Evolutionary conservation across 2,329 filamentous ascomycete species (phyloP).

Genomic region (Aaosphaeria arxii): DNA sequence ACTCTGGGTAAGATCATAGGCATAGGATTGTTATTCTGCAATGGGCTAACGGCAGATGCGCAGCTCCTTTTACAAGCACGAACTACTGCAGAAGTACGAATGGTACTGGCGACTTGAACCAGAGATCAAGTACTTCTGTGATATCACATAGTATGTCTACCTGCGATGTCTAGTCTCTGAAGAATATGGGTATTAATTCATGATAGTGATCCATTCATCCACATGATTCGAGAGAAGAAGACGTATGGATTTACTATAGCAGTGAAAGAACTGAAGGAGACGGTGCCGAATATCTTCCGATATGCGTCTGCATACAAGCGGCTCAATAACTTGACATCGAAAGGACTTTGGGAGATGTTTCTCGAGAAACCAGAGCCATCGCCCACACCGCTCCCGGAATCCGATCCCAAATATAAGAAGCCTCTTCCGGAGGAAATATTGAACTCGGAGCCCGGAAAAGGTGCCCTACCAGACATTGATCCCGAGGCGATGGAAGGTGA

Average conservation of each 20-base stretch:
- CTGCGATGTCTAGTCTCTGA: neutral
- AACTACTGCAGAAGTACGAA: conserved; percentile 91
- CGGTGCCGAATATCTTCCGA: conserved; percentile 96
- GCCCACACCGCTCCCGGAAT: conserved; percentile 54
- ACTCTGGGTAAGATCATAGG: conserved; percentile 71
- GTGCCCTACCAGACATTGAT: conserved; percentile 76
- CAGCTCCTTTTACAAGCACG: conserved; percentile 87
- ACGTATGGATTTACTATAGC: conserved; percentile 99
- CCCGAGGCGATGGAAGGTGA: conserved; percentile 95
- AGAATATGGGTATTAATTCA: conserved; percentile 26
- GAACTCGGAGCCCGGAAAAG: conserved; percentile 68
- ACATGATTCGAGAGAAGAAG: conserved; percentile 93
- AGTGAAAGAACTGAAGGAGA: conserved; percentile 96
- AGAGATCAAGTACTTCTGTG: conserved; percentile 99
- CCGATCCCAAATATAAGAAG: conserved; percentile 64
- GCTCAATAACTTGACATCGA: conserved; percentile 81
- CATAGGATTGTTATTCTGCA: no score
- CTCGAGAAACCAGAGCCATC: conserved; percentile 68
- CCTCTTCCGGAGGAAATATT: conserved; percentile 78
- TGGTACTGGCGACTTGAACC: conserved; percentile 99
- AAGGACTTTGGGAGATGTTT: conserved; percentile 99
- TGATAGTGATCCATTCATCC: conserved; percentile 82
- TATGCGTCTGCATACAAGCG: conserved; percentile 98
- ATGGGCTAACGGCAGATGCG: no score
- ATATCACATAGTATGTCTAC: conserved; percentile 85